A percentile compares a stretch with the other conserved stretches of the same genome.
Evolutionary conservation across 148 eudicot species (phyloP).

Genomic region (Talinum fruticosum): DNA sequence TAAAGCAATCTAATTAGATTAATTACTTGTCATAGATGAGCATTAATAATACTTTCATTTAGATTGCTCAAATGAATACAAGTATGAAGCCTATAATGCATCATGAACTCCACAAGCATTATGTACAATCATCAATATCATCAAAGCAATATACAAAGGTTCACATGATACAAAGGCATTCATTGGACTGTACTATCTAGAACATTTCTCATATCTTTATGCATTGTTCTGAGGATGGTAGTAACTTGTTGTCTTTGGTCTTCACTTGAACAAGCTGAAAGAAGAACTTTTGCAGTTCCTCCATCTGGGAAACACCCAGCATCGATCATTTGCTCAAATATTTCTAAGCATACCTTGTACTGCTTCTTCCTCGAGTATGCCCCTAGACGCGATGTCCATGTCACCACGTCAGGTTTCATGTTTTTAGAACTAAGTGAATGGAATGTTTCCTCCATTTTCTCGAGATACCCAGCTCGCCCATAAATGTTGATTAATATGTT

Average conservation of each 20-base stretch:
- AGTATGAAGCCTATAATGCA: too few species aligned
- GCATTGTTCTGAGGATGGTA: constrained; percentile 67
- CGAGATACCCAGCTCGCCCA: constrained; percentile 72
- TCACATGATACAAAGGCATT: not conserved
- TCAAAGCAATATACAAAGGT: not conserved
- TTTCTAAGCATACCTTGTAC: constrained; percentile 61
- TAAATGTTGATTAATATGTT: constrained; percentile 71
- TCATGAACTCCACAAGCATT: too few species aligned
- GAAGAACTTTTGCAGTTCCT: constrained; percentile 79
- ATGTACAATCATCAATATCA: too few species aligned
- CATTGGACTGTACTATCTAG: not conserved
- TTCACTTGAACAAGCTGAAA: constrained; percentile 70
- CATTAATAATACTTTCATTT: too few species aligned
- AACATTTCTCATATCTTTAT: constrained; percentile 35
- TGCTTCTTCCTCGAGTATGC: constrained; percentile 82
- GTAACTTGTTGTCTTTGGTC: constrained; percentile 77
- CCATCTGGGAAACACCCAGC: constrained; percentile 88
- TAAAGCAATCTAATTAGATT: too few species aligned
- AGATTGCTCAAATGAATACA: too few species aligned
- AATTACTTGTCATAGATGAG: too few species aligned
- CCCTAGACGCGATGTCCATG: constrained; percentile 89
- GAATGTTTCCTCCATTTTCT: constrained; percentile 79
- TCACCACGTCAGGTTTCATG: constrained; percentile 69
- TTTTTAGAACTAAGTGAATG: constrained; percentile 36
- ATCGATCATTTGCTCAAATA: constrained; percentile 84